Conservation (phyloP, 2,329 filamentous ascomycete species). For the Nigrospora osmanthi region DNA sequence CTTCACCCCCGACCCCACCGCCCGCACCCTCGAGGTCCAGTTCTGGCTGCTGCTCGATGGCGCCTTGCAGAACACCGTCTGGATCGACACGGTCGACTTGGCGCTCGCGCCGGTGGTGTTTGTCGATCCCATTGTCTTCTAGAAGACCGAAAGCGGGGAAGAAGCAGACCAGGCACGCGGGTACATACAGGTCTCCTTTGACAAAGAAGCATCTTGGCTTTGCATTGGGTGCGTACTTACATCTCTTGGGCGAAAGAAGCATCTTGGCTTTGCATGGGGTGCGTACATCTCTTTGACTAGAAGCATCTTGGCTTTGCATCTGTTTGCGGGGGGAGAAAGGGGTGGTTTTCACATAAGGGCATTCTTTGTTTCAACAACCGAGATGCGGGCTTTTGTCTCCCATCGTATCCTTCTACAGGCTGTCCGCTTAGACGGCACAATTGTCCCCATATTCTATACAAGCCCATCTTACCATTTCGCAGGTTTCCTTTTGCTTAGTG, state of each 20-base stretch:
- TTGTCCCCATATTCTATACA: too few species aligned
- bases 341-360: too few species aligned
- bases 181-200: background rate
- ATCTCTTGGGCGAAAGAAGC: background rate
- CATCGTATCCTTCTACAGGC: too few species aligned
- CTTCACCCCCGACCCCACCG: background rate
- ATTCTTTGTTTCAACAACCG: too few species aligned
- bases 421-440: too few species aligned
- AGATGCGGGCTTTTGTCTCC: too few species aligned
- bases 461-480: too few species aligned
- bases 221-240: background rate
- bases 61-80: constrained; percentile 2
- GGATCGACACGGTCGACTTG: constrained; percentile 3
- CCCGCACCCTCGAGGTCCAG: background rate
- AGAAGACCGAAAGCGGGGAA: background rate
- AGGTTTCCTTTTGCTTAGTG: too few species aligned
- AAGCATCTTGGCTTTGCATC: too few species aligned
- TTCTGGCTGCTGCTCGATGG: constrained; percentile 2
- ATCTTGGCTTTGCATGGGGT: background rate
- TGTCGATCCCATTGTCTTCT: background rate
- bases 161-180: background rate
- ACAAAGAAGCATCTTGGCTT: background rate
- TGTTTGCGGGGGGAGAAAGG: too few species aligned
- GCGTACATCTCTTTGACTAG: background rate
- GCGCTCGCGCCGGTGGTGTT: background rate